phyloP scores from a whole-genome alignment of 805 yeast species.

The Spathaspora passalidarum region DNA sequence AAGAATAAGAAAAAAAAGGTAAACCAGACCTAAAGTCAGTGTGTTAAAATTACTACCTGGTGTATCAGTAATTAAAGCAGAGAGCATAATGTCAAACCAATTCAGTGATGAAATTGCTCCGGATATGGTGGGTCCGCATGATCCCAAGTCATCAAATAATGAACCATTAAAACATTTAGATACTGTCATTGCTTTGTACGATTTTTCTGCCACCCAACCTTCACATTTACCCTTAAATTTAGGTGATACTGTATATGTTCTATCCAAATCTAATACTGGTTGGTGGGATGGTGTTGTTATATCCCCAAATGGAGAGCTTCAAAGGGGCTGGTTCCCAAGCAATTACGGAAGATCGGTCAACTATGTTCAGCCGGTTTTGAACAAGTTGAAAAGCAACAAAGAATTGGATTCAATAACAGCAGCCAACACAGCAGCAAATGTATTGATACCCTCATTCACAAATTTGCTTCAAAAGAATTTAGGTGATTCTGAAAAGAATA shows the following conservation, averaged over 20 bases:
- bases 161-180: conserved; percentile 43
- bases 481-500: conserved; percentile 28
- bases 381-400: conserved; percentile 34
- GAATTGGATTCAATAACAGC: conserved; percentile 44
- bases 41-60: neutral
- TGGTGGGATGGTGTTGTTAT: conserved; percentile 84
- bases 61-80: neutral
- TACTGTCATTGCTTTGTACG: conserved; percentile 57
- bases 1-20: neutral
- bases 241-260: conserved; percentile 73
- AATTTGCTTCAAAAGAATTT: conserved; percentile 33
- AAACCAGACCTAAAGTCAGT: neutral
- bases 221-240: conserved; percentile 49
- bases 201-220: conserved; percentile 51
- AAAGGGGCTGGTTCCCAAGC: conserved; percentile 85
- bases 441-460: conserved; percentile 40
- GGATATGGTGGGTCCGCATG: conserved; percentile 33
- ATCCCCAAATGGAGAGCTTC: conserved; percentile 34
- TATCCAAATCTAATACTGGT: conserved; percentile 59
- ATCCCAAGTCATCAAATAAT: conserved; percentile 14
- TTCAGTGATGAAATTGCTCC: conserved; percentile 40
- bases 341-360: conserved; percentile 51
- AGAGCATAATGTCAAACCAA: conserved; percentile 6
- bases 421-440: conserved; percentile 46
- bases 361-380: conserved; percentile 40